A percentile compares a stretch with the other conserved stretches of the same genome.
These are phyloP conservation scores for Xerocomus nothofagi DNA, from an alignment of 1,284 basidiomycete species.

Conservation along the genomic window DNA sequence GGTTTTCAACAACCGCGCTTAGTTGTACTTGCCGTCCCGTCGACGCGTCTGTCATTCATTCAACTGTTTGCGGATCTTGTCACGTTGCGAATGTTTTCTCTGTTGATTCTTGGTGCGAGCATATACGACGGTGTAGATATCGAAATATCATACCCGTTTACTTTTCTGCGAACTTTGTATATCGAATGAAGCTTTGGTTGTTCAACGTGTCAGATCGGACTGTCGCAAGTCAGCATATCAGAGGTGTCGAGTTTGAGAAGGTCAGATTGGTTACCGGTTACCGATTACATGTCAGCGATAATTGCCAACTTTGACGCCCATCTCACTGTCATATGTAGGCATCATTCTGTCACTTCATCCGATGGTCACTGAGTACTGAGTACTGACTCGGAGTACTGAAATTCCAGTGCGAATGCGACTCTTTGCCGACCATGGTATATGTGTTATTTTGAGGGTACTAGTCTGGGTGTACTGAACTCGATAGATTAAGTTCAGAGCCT, in stretches of 20 bases:
- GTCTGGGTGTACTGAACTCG: too few species aligned
- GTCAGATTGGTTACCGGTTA: too few species aligned
- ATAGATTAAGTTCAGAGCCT: too few species aligned
- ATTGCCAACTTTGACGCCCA: background rate
- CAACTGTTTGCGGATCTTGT: constrained; percentile 15
- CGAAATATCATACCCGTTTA: background rate
- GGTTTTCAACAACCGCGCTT: constrained; percentile 23
- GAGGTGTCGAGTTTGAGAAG: too few species aligned
- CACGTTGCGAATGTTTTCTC: background rate
- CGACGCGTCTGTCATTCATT: constrained; percentile 6
- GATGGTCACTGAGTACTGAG: too few species aligned
- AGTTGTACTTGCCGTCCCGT: background rate
- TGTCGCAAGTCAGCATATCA: too few species aligned
- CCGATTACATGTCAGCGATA: too few species aligned
- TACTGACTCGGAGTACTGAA: too few species aligned
- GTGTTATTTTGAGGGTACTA: too few species aligned
- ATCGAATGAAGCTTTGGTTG: constrained; percentile 2
- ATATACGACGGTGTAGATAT: background rate
- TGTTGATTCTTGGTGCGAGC: background rate
- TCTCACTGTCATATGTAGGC: background rate
- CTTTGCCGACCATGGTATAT: too few species aligned
- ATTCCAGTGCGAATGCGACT: too few species aligned
- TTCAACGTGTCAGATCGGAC: background rate
- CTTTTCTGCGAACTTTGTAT: background rate
- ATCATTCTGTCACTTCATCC: background rate